These are phyloP conservation scores for Ophiocytium majus DNA, from an alignment of 352 stramenopile genomes.

Conservation along the genomic window DNA sequence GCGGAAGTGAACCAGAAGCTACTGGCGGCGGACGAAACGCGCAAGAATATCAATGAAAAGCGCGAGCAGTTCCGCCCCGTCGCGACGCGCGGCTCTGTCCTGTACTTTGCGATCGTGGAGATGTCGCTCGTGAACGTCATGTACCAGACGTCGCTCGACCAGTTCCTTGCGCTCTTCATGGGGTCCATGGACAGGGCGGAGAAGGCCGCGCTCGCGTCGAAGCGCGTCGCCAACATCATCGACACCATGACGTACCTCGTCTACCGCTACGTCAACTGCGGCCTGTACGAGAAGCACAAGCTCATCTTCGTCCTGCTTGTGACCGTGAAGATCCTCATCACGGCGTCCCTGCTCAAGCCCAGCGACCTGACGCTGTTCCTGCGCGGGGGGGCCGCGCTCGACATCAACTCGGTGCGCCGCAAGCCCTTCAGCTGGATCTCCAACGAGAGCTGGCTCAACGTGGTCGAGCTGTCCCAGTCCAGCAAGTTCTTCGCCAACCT, in stretches of 20 bases:
- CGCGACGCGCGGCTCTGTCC: conserved; percentile 89
- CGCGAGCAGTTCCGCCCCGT: conserved; percentile 95
- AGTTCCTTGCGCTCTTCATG: conserved; percentile 97
- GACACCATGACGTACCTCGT: conserved; percentile 98
- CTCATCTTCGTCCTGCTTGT: conserved; percentile 94
- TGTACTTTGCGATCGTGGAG: conserved; percentile 98
- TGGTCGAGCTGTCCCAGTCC: conserved; percentile 88
- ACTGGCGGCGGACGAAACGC: conserved; percentile 89
- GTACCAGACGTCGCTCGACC: conserved; percentile 97
- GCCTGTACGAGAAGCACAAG: conserved; percentile 96
- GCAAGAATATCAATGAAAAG: conserved; percentile 96
- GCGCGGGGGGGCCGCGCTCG: conserved; percentile 86
- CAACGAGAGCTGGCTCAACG: conserved; percentile 95
- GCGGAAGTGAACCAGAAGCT: conserved; percentile 97
- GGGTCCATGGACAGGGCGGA: conserved; percentile 94
- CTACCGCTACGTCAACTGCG: conserved; percentile 97
- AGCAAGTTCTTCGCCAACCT: conserved; percentile 95
- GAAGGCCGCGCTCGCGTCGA: conserved; percentile 92
- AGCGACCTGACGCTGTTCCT: conserved; percentile 92
- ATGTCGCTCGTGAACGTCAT: conserved; percentile 97
- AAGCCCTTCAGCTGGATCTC: conserved; percentile 96
- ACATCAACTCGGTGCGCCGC: conserved; percentile 83
- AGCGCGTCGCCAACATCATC: conserved; percentile 96
- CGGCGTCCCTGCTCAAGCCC: conserved; percentile 80
- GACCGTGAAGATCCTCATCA: conserved; percentile 97